Base-by-base conservation (phyloP, 2,329 filamentous ascomycete species). In the Rosellinia necatrix region DNA sequence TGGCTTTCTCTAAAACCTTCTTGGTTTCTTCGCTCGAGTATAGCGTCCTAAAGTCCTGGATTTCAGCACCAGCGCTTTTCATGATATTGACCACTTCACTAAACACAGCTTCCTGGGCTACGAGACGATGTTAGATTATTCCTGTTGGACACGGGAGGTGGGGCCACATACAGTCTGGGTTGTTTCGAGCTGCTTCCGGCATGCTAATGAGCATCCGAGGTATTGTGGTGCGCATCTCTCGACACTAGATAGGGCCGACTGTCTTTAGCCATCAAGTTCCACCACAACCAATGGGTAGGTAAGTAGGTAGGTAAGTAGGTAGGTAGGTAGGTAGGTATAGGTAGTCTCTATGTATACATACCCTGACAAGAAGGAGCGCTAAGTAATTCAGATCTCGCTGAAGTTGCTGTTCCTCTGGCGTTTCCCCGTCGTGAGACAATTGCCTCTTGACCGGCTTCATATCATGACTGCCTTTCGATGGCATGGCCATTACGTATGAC, bases 351-450 rank as follows among this genome's bases (percentile, higher is more conserved):
- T 8, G 12, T 25, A 13, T 17, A 5, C 66, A 63, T 76, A 78
- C 82, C 75, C 81, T 79, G 64, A 81, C 72, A 64, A 84, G 80
- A n/a, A 84, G 70, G 42, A 81, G 72, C 62, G 82, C 80, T 49
- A 85, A 73, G 29, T 77, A 74, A 63, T 78, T 72, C 63, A 84
- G 73, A 21, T 76, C 77, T 56, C 76, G 72, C 56, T 79, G 75
- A 6, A 84, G 72, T 55, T 76, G 76, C 51, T 76, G 73, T 67
- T 84, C 81, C 43, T 81, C 76, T 71, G 74, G 74, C 7, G 70
- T 66, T 51, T 74, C 73, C 34, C 70, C 66, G 30, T 51, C 65
- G 25, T 60, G 57, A 9, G 53, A 34, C 25, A 19, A 22, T 15
- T 35, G 32, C 10, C n/a, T 21, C 34, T 60, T 53, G 30, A 27